Percentiles rank a stretch among this genome's conserved stretches.
phyloP scores from a whole-genome alignment of 2,329 filamentous ascomycete species.

The Phaeosphaeria sp. region DNA sequence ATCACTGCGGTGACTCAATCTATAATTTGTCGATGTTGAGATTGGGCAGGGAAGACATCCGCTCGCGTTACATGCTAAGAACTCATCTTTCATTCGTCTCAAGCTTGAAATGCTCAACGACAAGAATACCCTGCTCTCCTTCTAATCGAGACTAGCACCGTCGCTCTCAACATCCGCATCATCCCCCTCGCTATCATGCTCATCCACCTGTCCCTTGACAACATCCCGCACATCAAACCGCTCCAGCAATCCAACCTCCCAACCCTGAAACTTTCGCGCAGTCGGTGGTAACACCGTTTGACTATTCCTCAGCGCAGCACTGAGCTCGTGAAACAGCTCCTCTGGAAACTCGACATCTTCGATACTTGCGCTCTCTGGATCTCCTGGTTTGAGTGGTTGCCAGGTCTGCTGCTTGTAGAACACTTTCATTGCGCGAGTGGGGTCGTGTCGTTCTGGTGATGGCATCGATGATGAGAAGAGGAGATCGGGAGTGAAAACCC shows the following conservation, averaged over 20 bases:
- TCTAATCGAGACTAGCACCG: background rate
- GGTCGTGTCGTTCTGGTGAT: slow-evolving; percentile 34
- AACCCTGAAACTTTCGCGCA: slow-evolving; percentile 67
- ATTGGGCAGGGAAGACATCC: too few species aligned
- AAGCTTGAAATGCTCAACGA: too few species aligned
- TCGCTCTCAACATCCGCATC: background rate
- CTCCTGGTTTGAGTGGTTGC: slow-evolving; percentile 30
- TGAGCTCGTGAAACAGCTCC: slow-evolving; percentile 57
- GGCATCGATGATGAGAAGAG: slow-evolving; percentile 58
- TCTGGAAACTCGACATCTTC: slow-evolving; percentile 62
- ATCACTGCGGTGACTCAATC: too few species aligned
- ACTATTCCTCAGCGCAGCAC: slow-evolving; percentile 55
- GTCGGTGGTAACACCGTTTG: slow-evolving; percentile 60
- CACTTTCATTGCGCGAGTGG: slow-evolving; percentile 63
- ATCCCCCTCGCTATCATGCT: background rate
- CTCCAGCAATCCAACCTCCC: slow-evolving; percentile 70
- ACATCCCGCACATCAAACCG: slow-evolving; percentile 52
- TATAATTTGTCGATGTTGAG: too few species aligned
- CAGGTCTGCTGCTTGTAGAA: slow-evolving; percentile 55
- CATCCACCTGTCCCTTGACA: background rate
- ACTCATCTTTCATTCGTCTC: too few species aligned
- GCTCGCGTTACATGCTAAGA: too few species aligned
- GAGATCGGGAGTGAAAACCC: slow-evolving; percentile 67
- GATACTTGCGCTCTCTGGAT: slow-evolving; percentile 50
- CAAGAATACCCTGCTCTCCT: background rate